phyloP scores from a whole-genome alignment of 306 rosid species.

The Elaeagnus macrophylla region DNA sequence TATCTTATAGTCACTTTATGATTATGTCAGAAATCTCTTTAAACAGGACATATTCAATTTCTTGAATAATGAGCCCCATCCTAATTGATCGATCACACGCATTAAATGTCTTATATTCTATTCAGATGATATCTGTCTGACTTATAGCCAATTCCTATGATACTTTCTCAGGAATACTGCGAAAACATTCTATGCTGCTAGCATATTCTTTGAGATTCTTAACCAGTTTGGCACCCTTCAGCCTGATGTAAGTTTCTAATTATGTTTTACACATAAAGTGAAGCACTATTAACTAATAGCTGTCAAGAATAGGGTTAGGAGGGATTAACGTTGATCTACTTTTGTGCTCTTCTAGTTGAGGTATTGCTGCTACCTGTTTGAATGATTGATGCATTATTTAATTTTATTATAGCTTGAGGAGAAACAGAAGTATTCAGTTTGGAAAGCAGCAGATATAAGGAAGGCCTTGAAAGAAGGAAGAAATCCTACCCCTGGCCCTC shows the following conservation, averaged over 20 bases:
- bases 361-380: not conserved
- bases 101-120: not conserved
- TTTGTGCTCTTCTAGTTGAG: not conserved
- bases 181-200: constrained; percentile 98
- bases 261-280: not conserved
- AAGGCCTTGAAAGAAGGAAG: constrained; percentile 97
- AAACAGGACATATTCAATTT: not conserved
- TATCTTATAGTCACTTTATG: too few relatives aligned
- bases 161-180: constrained; percentile 71
- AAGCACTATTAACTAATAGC: not conserved
- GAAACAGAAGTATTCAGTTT: constrained; percentile 92
- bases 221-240: constrained; percentile 77
- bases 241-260: constrained; percentile 72
- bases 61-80: not conserved
- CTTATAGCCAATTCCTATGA: constrained; percentile 13
- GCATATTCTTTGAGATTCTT: constrained; percentile 92
- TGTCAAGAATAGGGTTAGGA: not conserved
- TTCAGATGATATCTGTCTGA: not conserved
- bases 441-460: constrained; percentile 99
- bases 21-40: not conserved
- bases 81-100: not conserved
- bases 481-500: constrained; percentile 79
- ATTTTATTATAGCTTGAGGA: constrained; percentile 73
- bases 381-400: not conserved
- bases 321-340: not conserved